phyloP scores from a whole-genome alignment of 495 filamentous ascomycete genomes.

The Barbatosphaeria neglecta region DNA sequence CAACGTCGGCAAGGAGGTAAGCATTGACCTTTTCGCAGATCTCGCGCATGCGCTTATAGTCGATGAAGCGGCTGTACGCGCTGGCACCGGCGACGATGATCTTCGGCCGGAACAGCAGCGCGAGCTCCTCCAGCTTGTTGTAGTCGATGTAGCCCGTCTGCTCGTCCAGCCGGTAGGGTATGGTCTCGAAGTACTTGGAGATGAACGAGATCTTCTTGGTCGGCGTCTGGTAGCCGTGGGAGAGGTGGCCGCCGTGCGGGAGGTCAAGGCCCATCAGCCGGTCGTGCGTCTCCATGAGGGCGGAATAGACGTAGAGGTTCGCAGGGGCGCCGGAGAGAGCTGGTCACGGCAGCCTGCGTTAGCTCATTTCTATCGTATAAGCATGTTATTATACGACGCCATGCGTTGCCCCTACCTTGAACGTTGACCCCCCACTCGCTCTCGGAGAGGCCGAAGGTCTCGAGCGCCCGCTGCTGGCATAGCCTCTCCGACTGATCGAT shows the following conservation, averaged over 20 bases:
- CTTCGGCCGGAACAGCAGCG: constrained; percentile 81
- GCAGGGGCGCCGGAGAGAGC: constrained; percentile 92
- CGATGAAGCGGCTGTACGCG: constrained; percentile 88
- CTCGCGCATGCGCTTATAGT: constrained; percentile 77
- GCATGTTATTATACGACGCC: too few species aligned
- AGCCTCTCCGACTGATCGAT: constrained; percentile 85
- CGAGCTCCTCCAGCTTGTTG: constrained; percentile 72
- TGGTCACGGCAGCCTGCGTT: constrained; percentile 18
- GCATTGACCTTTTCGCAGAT: constrained; percentile 85
- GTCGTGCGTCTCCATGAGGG: constrained; percentile 82
- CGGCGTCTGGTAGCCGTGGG: constrained; percentile 94
- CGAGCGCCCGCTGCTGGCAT: constrained; percentile 79
- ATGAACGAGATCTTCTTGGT: constrained; percentile 97
- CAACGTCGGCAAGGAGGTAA: constrained; percentile 91
- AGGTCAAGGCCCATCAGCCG: constrained; percentile 95
- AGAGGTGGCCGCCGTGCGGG: constrained; percentile 92
- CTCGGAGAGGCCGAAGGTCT: constrained; percentile 70
- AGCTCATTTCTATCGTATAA: constrained; percentile 4
- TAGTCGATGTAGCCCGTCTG: constrained; percentile 92
- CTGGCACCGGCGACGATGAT: constrained; percentile 91
- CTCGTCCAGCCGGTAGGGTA: constrained; percentile 88
- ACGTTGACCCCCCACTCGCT: constrained; percentile 98
- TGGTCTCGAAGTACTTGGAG: constrained; percentile 97
- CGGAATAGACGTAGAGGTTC: constrained; percentile 92
- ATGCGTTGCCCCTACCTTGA: constrained; percentile 51